These are phyloP conservation scores for Lactarius indigo DNA, from an alignment of 768 basidiomycete species.

Conservation along the genomic window DNA sequence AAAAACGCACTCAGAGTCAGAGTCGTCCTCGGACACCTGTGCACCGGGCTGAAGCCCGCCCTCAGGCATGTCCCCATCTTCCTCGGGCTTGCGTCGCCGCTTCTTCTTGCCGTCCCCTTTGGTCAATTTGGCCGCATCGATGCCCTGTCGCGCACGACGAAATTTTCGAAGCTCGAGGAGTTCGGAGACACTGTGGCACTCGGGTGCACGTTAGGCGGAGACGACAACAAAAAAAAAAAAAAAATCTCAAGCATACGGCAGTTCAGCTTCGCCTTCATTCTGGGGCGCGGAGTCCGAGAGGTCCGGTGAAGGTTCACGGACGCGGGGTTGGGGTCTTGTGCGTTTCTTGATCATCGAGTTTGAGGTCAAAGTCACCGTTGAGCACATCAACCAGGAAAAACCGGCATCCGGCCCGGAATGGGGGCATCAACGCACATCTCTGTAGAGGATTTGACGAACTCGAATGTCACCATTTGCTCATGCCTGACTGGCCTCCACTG, in stretches of 20 bases:
- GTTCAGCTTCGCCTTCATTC: constrained; percentile 32
- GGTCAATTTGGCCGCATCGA: constrained; percentile 80
- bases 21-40: constrained; percentile 33
- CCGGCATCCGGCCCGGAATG: too few relatives aligned
- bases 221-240: not conserved
- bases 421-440: too few relatives aligned
- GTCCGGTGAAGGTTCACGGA: constrained; percentile 49
- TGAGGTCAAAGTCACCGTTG: not conserved
- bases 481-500: too few relatives aligned
- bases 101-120: constrained; percentile 79
- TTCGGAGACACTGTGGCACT: constrained; percentile 60
- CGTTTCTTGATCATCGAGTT: constrained; percentile 72
- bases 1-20: constrained; percentile 57
- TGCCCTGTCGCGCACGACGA: constrained; percentile 70
- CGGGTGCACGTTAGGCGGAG: constrained; percentile 14
- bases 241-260: constrained; percentile 46
- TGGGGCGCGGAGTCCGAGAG: constrained; percentile 24
- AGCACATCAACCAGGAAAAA: too few relatives aligned
- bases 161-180: constrained; percentile 82
- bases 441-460: too few relatives aligned
- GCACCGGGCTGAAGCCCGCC: constrained; percentile 59
- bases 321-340: constrained; percentile 55
- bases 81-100: constrained; percentile 50
- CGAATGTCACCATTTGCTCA: too few relatives aligned
- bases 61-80: constrained; percentile 38